Evolutionary conservation across 306 rosid genomes (phyloP), one percentile per base, ranked within the genome.

Genomic region (Quillaja saponaria): DNA sequence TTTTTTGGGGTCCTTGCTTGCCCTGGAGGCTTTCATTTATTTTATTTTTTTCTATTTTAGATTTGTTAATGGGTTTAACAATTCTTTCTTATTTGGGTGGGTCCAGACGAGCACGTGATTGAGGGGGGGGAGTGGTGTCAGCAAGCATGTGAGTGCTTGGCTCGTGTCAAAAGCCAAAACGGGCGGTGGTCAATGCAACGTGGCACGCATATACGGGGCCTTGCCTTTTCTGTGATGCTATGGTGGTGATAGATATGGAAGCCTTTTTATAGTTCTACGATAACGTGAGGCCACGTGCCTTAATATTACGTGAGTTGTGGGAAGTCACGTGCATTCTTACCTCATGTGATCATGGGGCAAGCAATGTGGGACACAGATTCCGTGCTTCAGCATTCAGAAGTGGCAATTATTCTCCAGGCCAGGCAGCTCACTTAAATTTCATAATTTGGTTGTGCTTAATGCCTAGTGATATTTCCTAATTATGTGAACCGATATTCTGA

Each of bases 151-250:
- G 95, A 71, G 77, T 64, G 84, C 65, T 13, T 47, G 15, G 70
- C 85, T 76, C 77, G 80, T 80, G 88, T 74, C 75, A 61, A 76
- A 69, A 80, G 80, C 80, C 84, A 49, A 40, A 77, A 67, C 73
- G 2, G 84, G 58, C 90, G 90, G 91, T 86, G 84, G 80, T 82
- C 84, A 84, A 76, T 71, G 69, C 51, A 72, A 84, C 87, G 87
- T 74, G 91, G 55, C 86, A 13, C 38, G 7, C 54, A 71, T 63
- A 67, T 46, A 61, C 58, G 10, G 63, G 18, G 61, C 38, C 42
- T 54, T 48, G 40, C 42, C 51, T 63, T 74, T 76, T 50, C 51
- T 58, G 42, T 34, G 67, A 64, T 71, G 74, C 69, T 71, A 47
- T 10, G 61, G 10, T 73, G 13, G 59, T 42, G 69, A 20, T 31